Base-by-base conservation (phyloP, 345 rosid species). In the Moricandia moricandioides region DNA sequence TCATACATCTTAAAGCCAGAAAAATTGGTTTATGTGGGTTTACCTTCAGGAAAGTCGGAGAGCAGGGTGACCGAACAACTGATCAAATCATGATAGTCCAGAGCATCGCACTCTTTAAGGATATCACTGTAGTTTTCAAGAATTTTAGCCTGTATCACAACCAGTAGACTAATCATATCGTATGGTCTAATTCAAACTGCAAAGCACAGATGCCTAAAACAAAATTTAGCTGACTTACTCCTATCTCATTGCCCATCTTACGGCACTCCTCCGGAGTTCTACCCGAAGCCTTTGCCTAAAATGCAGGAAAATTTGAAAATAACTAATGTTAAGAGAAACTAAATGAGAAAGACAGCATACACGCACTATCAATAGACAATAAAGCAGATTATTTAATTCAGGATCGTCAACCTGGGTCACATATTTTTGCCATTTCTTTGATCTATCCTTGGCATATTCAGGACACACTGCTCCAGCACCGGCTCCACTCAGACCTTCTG, bases 1-100 rank as follows among this genome's bases (percentile, higher is more conserved):
- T 39, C 64, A 71, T 68, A 65, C 43, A 64, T 34, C 61, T 60
- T 62, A 67, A 40, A 24, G 14, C 9, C 7, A 68, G 56, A 55
- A 8, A 49, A 55, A 2, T 8, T 59, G 35, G 47, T 8, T 14
- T 8, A 75, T 58, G 75, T 71, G 67, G 83, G 43, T 69, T 70
- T 16, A 93, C 97, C 96, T 89, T 91, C 93, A 79, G 92, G 95
- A 77, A 80, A 89, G 62, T 87, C 86, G 9, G 80, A 81, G 57
- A 93, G 93, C 84, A 93, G 84, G 70, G 74, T 88, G 76, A 89
- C 86, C 5, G 98, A 89, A 68, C 88, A 88, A 82, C 83, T 87
- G 80, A 93, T 91, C 60, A 93, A 77, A 80, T 93, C 98, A 75
- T 93, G 97, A 88, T 91, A 93, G 78, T 93, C 97, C 87, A 93